phyloP scores from a whole-genome alignment of 116 monocot genomes.

The Iris pallida region DNA sequence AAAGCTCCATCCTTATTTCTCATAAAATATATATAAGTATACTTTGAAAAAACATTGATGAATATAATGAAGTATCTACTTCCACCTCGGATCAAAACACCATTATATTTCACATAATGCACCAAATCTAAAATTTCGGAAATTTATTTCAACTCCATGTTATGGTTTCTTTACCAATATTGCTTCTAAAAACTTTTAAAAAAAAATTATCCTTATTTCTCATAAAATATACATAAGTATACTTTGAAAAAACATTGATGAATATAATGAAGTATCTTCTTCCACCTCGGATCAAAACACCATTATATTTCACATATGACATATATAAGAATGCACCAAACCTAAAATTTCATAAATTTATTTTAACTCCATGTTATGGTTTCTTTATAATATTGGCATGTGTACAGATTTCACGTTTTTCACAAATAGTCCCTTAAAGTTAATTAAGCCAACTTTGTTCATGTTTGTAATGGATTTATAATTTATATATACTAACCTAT shows the following conservation, averaged over 20 bases:
- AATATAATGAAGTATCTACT: background rate
- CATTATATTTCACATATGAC: conserved; percentile 8
- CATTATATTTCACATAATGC: conserved; percentile 7
- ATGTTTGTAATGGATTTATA: background rate
- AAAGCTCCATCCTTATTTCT: conserved; percentile 1
- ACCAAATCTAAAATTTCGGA: background rate
- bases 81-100: background rate
- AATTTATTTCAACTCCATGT: background rate
- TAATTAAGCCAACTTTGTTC: background rate
- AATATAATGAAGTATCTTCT: background rate
- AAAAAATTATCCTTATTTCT: too few relatives aligned
- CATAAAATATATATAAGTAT: conserved; percentile 1
- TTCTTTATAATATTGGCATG: background rate
- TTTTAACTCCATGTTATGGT: background rate
- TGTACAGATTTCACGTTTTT: background rate
- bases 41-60: background rate
- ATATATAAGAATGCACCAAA: background rate
- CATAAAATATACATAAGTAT: conserved; percentile 3
- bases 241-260: background rate
- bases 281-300: background rate
- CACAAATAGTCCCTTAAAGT: background rate
- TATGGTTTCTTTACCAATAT: background rate
- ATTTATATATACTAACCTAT: background rate
- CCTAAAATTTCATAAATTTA: background rate
- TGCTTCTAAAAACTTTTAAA: too few relatives aligned